These are phyloP conservation scores for Xerocomus minutiporus DNA, from an alignment of 1,284 basidiomycete species.

Conservation along the genomic window DNA sequence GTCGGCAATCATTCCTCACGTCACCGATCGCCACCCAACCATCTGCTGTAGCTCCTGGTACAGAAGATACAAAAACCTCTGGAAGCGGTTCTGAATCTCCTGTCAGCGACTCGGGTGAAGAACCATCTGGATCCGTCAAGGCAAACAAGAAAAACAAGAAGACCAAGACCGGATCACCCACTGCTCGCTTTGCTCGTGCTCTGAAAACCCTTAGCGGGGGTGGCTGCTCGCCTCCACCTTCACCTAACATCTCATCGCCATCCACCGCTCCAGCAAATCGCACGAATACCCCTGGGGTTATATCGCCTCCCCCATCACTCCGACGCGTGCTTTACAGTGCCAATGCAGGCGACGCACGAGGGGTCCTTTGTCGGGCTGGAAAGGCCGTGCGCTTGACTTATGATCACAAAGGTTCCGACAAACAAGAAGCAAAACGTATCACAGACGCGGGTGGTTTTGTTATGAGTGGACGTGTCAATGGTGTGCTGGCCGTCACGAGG, in stretches of 20 bases:
- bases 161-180: constrained; percentile 41
- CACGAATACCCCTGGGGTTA: constrained; percentile 29
- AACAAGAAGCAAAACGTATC: constrained; percentile 96
- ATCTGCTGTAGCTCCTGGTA: constrained; percentile 27
- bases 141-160: constrained; percentile 31
- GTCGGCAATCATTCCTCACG: constrained; percentile 61
- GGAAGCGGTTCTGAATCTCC: constrained; percentile 28
- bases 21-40: constrained; percentile 19
- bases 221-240: constrained; percentile 39
- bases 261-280: constrained; percentile 13
- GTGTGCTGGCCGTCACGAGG: constrained; percentile 93
- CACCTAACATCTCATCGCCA: constrained; percentile 21
- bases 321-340: constrained; percentile 90
- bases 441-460: constrained; percentile 98
- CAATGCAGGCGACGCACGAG: constrained; percentile 93
- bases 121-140: constrained; percentile 34
- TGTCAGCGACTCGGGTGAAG: constrained; percentile 32
- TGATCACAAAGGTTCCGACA: constrained; percentile 98
- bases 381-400: constrained; percentile 93
- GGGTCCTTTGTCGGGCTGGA: constrained; percentile 84
- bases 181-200: constrained; percentile 54
- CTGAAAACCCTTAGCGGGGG: constrained; percentile 49
- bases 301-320: constrained; percentile 45
- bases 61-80: constrained; percentile 23
- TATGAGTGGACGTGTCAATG: constrained; percentile 97